A percentile compares a stretch with the other conserved stretches of the same genome.
phyloP scores from a whole-genome alignment of 768 basidiomycete species.

The Phaeotremella skinneri region DNA sequence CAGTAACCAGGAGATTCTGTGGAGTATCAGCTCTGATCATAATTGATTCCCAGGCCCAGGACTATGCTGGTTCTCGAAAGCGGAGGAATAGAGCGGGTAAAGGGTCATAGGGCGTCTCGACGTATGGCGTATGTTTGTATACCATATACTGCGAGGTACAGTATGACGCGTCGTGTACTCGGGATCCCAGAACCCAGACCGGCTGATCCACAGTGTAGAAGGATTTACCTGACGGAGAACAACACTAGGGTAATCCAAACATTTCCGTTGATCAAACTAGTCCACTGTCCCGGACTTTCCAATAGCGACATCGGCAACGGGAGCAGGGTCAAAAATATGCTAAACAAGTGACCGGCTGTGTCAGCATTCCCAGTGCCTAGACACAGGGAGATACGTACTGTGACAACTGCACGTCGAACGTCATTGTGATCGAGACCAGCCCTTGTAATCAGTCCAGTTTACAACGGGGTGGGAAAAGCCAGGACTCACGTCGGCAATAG shows the following conservation, averaged over 20 bases:
- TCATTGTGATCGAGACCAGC: background rate
- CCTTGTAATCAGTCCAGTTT: background rate
- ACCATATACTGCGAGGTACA: background rate
- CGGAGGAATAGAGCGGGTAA: background rate
- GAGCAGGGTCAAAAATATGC: constrained; percentile 39
- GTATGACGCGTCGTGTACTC: no score
- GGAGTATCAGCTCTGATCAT: constrained; percentile 1
- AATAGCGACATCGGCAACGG: constrained; percentile 42
- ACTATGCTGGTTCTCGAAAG: background rate
- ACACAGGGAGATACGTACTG: constrained; percentile 11
- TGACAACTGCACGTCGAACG: constrained; percentile 14
- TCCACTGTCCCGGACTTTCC: constrained; percentile 39
- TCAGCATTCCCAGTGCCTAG: background rate
- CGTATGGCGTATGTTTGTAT: no score
- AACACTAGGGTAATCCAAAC: constrained; percentile 40
- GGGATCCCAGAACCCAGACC: no score
- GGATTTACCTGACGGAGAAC: constrained; percentile 32
- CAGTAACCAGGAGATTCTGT: constrained; percentile 14
- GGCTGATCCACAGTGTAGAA: no score
- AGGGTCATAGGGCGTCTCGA: no score
- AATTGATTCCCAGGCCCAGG: background rate
- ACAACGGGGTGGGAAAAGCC: no score
- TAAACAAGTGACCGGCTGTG: constrained; percentile 3
- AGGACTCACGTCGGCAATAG: constrained; percentile 43
- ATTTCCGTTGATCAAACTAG: constrained; percentile 43